Base-by-base conservation (phyloP, 78 protist species). In the Creolimax fragrantissima region DNA sequence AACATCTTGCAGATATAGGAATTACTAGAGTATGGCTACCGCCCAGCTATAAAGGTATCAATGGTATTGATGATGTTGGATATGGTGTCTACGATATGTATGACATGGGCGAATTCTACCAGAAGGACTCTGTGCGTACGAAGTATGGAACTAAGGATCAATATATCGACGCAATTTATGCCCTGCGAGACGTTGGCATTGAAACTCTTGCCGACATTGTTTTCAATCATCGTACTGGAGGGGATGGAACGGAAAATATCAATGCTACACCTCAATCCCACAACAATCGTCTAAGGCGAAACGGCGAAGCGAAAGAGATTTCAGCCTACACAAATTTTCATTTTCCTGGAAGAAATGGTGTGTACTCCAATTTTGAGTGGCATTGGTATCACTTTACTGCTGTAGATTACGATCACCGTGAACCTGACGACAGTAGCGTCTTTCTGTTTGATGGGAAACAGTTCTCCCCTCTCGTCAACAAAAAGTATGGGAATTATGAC, bases 21-120 rank as follows among this genome's bases (percentile, higher is more conserved):
- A 32, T 58, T 58, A 58, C 74, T 32, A 24, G 39, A 58, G 24
- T 58, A 24, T 58, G 74, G 74, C 11, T 58, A 24, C 74, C 74
- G 11, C 74, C 74, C 11, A 24, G 39, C 11, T 24, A 58, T 32
- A 58, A 58, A 58, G 11, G 74, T 24, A 32, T 24, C 74, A 24
- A 58, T 17, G 74, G 74, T 24, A 58, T 17, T 32, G 74, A 58
- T 58, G 74, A 58, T 24, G 24, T 24, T 1, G 92, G 92, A 5
- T 90, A 90, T 90, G 92, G 43, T 37, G 81, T 81, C 5, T 90
- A 90, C 11, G 92, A 90, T 24, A 24, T 90, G 41, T 90, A 67
- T 41, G 92, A 90, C 81, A 41, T 90, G 5, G 92, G 92, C 2
- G 92, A 90, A 85, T 90, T 90, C 37, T 36, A 90, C 92, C 92